Evolutionary conservation across 2,329 filamentous ascomycete species (phyloP), one percentile per base, ranked within the genome.

Genomic region (Aspergillus puulaauensis): DNA sequence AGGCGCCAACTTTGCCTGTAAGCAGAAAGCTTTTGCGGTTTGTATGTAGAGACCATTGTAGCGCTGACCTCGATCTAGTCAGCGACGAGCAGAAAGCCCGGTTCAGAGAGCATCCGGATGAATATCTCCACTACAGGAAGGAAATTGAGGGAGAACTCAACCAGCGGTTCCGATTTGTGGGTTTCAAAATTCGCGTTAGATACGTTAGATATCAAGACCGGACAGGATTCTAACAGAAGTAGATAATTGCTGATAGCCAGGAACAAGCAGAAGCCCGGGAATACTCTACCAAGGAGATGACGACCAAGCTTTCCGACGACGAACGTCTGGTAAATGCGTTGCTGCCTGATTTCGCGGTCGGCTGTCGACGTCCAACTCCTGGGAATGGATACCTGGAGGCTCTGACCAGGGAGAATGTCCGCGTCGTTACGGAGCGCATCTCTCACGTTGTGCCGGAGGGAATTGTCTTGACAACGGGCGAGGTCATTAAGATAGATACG

Each of bases 351-450:
- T 69, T 63, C 31, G 24, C 54, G 33, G 56, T 62, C 11, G 66
- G 67, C 9, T 70, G 67, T 55, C 57, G 64, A 8, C 47, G 66
- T 14, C 52, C 61, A 21, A 64, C 61, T 2, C 65, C 67, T 6
- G 64, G 60, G 3, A 59, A 59, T 19, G 62, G 59, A 15, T 69
- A 68, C 48, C 63, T 68, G 4, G 64, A 69, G 19, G 51, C 61
- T 69, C 27, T 31, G 3, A 48, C 44, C 8, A 21, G 9, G 39
- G 41, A 62, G 1, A 69, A 67, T 44, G 60, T 66, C 52, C 17
- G 52, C 45, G 50, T 67, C 8, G 27, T 31, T 31, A 31, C 27
- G 44, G 43, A 9, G 3, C 14, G 12, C 21, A 11, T 47, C 24
- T 17, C 45, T 47, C 12, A 60, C 52, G 3, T 61, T 59, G 11